Base-by-base conservation (phyloP, 352 stramenopile species). In the Phytophthora capsici region DNA sequence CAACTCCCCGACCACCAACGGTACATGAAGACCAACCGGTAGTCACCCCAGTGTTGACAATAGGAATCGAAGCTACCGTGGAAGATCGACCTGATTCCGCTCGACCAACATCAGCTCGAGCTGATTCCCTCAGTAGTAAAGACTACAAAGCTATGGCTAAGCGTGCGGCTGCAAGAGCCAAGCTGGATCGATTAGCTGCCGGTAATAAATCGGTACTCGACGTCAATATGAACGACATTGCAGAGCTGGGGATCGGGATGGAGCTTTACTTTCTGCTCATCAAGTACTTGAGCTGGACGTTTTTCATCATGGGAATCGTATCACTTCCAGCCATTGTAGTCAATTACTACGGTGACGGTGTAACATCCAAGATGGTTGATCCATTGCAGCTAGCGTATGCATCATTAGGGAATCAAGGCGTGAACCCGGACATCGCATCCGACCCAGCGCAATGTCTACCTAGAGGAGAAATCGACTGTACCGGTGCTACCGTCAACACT, bases 241-340 rank as follows among this genome's bases (percentile, higher is more conserved):
- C 81, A 19, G 77, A 78, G 22, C 59, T 96, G 28, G 88, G 88
- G 14, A 93, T 96, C 37, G 88, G 86, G 10, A 75, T 96, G 66
- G 78, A 91, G 71, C 72, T 96, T 4, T 96, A 94, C 45, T 96
- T 96, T 36, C 84, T 94, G 71, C 61, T 96, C 26, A 89, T 84
- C 40, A 91, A 94, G 76, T 90, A 92, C 49, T 48, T 91, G 53
- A 68, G 69, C 26, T 64, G 86, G 17, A 65, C 71, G 5, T 93
- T 96, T 50, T 45, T 92, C 6, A n/a, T 74, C 40, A 93, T 94
- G 83, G 84, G 84, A 13, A 56, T 91, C 32, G 46, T 91, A 5
- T 73, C 87, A 14, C 54, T 93, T 14, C 87, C 85, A 1, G 63
- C 66, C 2, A 91, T 95, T 41, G 61, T 82, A 0, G 59, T 92